Conservation (phyloP, 2,329 filamentous ascomycete genomes). For the Neopestalotiopsis sp. region DNA sequence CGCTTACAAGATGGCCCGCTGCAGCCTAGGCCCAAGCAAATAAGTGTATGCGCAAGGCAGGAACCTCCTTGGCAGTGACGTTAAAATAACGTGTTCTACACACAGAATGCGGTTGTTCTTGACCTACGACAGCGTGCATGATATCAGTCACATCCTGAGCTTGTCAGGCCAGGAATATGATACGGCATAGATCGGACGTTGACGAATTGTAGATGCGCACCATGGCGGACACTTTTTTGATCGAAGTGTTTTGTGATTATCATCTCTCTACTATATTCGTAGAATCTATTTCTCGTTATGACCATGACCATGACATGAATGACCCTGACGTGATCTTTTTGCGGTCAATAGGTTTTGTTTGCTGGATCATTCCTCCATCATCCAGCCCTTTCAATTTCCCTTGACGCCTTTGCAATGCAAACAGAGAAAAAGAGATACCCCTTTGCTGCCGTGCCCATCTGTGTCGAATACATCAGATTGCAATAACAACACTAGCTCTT, state of each 20-base stretch:
- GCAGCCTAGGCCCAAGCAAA: too few relatives aligned
- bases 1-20: too few relatives aligned
- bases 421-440: slow-evolving; percentile 35
- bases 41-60: too few relatives aligned
- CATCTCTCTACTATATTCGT: slow-evolving; percentile 16
- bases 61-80: too few relatives aligned
- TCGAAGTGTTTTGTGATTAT: slow-evolving; percentile 13
- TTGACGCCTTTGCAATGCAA: slow-evolving; percentile 47
- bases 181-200: background rate
- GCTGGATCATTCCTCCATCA: slow-evolving; percentile 21
- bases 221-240: background rate
- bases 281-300: slow-evolving; percentile 13
- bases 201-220: background rate
- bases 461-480: background rate
- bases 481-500: background rate
- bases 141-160: background rate
- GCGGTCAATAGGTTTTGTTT: slow-evolving; percentile 21
- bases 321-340: slow-evolving; percentile 1
- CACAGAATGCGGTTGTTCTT: background rate
- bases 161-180: background rate
- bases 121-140: background rate
- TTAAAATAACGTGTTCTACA: too few relatives aligned
- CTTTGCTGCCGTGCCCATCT: slow-evolving; percentile 30
- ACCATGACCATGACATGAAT: slow-evolving; percentile 2
- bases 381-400: slow-evolving; percentile 33